These are phyloP conservation scores for Taxillus chinensis DNA, from an alignment of 164 flowering plant genomes.

Conservation along the genomic window DNA sequence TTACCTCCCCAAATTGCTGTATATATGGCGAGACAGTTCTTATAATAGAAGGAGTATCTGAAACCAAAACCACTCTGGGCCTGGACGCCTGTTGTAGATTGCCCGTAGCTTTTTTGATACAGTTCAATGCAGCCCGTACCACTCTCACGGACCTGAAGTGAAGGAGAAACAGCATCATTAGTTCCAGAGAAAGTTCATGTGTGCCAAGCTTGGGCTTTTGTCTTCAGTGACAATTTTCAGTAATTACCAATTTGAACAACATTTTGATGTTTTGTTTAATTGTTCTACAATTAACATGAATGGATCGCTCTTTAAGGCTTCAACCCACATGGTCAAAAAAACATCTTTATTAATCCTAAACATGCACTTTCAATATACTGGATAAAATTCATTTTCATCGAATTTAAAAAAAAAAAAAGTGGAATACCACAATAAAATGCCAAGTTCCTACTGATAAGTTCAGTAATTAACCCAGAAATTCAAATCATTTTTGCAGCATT, in stretches of 20 bases:
- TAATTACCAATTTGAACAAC: neutral
- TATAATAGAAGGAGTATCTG: constrained; percentile 77
- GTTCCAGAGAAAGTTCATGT: neutral
- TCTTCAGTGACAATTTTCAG: neutral
- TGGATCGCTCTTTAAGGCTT: neutral
- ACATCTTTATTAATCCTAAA: no score
- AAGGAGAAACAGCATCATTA: constrained; percentile 2
- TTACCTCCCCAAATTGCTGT: constrained; percentile 77
- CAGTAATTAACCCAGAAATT: no score
- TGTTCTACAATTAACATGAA: no score
- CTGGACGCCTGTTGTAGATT: constrained; percentile 18
- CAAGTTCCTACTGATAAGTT: no score
- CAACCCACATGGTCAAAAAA: neutral
- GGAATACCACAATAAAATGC: no score
- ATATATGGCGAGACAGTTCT: constrained; percentile 34
- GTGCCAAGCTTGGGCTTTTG: no score
- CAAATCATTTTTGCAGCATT: no score
- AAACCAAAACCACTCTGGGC: constrained; percentile 68
- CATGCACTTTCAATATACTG: no score
- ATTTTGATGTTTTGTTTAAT: no score
- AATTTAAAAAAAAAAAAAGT: no score
- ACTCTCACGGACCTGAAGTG: constrained; percentile 63
- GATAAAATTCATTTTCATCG: no score
- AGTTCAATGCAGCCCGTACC: constrained; percentile 56
- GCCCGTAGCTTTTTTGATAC: constrained; percentile 46